phyloP scores from a whole-genome alignment of 495 filamentous ascomycete genomes.

The Penicillium paxilli region DNA sequence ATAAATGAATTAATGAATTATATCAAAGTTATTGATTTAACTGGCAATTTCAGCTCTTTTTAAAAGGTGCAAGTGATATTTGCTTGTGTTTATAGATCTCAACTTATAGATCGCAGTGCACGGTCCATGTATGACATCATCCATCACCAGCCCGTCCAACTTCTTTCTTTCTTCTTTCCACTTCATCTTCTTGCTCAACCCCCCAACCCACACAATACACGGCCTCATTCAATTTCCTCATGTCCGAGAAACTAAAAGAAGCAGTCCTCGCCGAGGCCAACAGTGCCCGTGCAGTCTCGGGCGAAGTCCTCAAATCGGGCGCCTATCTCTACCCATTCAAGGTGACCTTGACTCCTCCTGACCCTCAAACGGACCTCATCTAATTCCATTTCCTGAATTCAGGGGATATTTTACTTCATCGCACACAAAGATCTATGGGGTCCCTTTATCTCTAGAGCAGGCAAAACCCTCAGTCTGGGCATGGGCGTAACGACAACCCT shows the following conservation, averaged over 20 bases:
- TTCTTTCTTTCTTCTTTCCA: neutral
- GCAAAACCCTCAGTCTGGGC: slow-evolving; percentile 69
- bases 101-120: no score
- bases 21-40: no score
- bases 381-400: neutral
- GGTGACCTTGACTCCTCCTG: slow-evolving; percentile 49
- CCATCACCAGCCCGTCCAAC: neutral
- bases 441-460: slow-evolving; percentile 68
- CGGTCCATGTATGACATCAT: neutral
- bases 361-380: neutral
- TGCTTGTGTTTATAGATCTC: no score
- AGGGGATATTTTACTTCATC: slow-evolving; percentile 80
- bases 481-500: slow-evolving; percentile 70
- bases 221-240: slow-evolving; percentile 7
- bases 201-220: no score
- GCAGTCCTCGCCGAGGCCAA: slow-evolving; percentile 42
- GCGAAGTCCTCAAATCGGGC: slow-evolving; percentile 66
- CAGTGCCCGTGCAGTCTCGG: slow-evolving; percentile 44
- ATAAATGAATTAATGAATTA: no score
- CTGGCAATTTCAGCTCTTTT: no score
- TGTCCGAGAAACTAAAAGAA: slow-evolving; percentile 45
- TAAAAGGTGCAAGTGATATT: no score
- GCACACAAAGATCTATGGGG: slow-evolving; percentile 47
- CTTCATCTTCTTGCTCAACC: no score
- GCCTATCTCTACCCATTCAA: slow-evolving; percentile 88